Evolutionary conservation across 2,329 filamentous ascomycete genomes (phyloP).

Genomic region (Clarireedia homoeocarpa): DNA sequence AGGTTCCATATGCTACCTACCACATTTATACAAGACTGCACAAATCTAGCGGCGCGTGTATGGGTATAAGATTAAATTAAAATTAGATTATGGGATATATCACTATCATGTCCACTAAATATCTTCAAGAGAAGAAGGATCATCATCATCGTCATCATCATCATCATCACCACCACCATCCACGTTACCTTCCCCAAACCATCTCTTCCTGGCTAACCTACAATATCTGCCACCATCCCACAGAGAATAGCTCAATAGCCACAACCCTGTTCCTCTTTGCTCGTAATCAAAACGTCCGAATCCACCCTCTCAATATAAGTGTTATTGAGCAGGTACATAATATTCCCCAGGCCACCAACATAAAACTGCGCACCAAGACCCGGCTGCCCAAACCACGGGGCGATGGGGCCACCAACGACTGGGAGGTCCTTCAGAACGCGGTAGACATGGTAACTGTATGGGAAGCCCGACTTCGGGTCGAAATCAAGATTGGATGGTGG

Average conservation of each 20-base stretch:
- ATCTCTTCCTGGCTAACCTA: no score
- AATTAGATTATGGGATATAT: no score
- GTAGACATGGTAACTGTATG: conserved; percentile 4
- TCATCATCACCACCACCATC: no score
- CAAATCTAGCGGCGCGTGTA: no score
- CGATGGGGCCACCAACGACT: neutral
- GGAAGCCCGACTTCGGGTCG: neutral
- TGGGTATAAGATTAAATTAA: no score
- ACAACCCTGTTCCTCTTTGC: neutral
- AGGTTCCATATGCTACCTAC: no score
- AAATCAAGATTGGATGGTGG: conserved; percentile 2
- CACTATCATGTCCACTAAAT: no score
- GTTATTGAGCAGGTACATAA: neutral
- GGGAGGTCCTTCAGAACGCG: neutral
- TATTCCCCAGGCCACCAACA: neutral
- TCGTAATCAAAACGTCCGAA: neutral
- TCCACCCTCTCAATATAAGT: neutral
- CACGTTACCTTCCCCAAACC: no score
- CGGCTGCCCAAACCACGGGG: conserved; percentile 5
- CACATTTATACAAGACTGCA: no score
- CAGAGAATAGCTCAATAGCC: neutral
- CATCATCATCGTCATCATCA: no score
- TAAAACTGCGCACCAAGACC: conserved; percentile 6
- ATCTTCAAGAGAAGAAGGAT: no score
- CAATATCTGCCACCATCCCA: no score